phyloP scores from a whole-genome alignment of 2,329 filamentous ascomycete species.

The Teratosphaeria gauchensis region DNA sequence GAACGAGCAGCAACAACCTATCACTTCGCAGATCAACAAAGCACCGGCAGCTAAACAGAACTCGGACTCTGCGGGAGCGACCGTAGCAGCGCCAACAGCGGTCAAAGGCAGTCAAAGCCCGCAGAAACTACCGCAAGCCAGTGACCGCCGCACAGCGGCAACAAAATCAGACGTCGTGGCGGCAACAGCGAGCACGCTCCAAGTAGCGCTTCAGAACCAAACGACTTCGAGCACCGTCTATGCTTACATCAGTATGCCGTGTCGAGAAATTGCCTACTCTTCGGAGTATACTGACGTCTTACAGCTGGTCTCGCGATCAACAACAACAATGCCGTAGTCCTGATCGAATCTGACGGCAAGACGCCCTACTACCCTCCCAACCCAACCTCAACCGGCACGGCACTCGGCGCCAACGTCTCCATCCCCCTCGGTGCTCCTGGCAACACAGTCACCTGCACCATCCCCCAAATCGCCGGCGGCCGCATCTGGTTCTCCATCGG shows the following conservation, averaged over 20 bases:
- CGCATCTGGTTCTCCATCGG: slow-evolving; percentile 29
- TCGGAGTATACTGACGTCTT: background rate
- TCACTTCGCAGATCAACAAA: background rate
- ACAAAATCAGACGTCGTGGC: slow-evolving; percentile 7
- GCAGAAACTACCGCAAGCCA: background rate
- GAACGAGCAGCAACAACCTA: background rate
- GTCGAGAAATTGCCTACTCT: background rate
- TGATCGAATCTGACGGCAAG: slow-evolving; percentile 26
- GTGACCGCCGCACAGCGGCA: background rate
- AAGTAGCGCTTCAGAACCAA: slow-evolving; percentile 24
- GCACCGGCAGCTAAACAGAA: background rate
- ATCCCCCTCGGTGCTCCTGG: slow-evolving; percentile 34
- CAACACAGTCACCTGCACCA: slow-evolving; percentile 23
- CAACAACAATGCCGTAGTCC: slow-evolving; percentile 23
- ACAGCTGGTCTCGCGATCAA: slow-evolving; percentile 26
- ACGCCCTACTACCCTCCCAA: slow-evolving; percentile 27
- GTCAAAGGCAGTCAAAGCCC: background rate
- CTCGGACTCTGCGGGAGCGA: background rate
- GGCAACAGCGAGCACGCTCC: slow-evolving; percentile 18
- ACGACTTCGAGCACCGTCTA: slow-evolving; percentile 24
- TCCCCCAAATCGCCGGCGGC: slow-evolving; percentile 28
- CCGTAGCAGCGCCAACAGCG: background rate
- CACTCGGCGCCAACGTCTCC: slow-evolving; percentile 31
- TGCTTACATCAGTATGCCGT: slow-evolving; percentile 41
- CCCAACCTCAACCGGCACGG: slow-evolving; percentile 23